phyloP scores from a whole-genome alignment of 768 basidiomycete species.

The Lyophyllum decastes region DNA sequence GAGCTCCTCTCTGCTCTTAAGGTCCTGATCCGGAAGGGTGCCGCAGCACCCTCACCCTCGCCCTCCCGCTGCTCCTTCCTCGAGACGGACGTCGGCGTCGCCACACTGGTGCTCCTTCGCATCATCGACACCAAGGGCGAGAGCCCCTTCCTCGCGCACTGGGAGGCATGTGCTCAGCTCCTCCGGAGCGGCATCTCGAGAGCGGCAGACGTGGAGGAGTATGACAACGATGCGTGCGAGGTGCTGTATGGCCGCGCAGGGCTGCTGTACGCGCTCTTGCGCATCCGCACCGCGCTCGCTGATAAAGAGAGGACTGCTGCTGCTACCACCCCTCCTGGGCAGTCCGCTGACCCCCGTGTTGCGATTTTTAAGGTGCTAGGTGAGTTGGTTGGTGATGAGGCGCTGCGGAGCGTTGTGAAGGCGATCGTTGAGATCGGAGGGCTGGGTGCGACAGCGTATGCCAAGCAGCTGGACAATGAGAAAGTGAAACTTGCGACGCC shows the following conservation, averaged over 20 bases:
- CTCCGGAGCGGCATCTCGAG: constrained; percentile 23
- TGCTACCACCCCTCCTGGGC: not conserved
- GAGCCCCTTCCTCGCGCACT: constrained; percentile 18
- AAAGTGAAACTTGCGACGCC: constrained; percentile 23
- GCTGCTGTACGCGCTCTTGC: constrained; percentile 51
- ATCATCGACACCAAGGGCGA: constrained; percentile 13
- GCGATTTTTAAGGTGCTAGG: not conserved
- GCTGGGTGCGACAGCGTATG: constrained; percentile 37
- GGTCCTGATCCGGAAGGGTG: not conserved
- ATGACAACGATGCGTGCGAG: constrained; percentile 46
- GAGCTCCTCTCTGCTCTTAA: constrained; percentile 5
- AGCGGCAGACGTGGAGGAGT: constrained; percentile 6
- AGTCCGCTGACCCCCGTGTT: constrained; percentile 9
- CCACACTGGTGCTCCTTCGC: constrained; percentile 35
- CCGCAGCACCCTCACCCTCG: not conserved
- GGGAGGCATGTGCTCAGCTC: constrained; percentile 22
- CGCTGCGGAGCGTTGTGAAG: constrained; percentile 36
- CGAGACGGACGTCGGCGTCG: constrained; percentile 41
- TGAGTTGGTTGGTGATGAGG: constrained; percentile 34
- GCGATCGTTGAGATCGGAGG: constrained; percentile 48
- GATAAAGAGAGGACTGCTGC: not conserved
- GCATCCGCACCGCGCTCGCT: constrained; percentile 31
- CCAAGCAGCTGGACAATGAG: constrained; percentile 21
- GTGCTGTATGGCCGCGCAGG: constrained; percentile 62
- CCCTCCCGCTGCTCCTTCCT: constrained; percentile 35